Conservation (phyloP, 495 filamentous ascomycete genomes). For the Neurospora sp. region DNA sequence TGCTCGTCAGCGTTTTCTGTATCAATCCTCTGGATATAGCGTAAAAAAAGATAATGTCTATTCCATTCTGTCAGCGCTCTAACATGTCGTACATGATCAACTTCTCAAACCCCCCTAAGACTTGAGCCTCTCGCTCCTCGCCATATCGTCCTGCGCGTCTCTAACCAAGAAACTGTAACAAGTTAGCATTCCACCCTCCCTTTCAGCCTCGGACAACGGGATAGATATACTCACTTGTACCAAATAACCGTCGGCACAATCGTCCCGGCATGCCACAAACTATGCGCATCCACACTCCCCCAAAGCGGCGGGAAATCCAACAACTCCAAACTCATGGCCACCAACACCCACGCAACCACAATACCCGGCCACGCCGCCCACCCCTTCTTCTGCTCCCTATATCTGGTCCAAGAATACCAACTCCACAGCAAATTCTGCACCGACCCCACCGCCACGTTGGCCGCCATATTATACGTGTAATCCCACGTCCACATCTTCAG, state of each 20-base stretch:
- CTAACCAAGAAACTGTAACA: constrained; percentile 60
- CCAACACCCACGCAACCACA: constrained; percentile 83
- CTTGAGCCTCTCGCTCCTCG: constrained; percentile 30
- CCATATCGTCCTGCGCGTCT: constrained; percentile 67
- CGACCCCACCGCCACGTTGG: constrained; percentile 75
- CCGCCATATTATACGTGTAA: constrained; percentile 95
- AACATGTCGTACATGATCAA: not conserved
- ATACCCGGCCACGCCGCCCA: constrained; percentile 91
- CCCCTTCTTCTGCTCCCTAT: constrained; percentile 51
- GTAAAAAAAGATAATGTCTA: not conserved
- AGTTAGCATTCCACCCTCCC: not conserved
- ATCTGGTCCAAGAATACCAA: constrained; percentile 67
- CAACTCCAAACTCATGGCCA: constrained; percentile 92
- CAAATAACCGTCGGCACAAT: constrained; percentile 83
- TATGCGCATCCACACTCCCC: constrained; percentile 85
- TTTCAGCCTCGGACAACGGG: not conserved
- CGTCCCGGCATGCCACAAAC: constrained; percentile 90
- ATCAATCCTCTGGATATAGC: not conserved
- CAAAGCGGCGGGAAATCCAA: constrained; percentile 84
- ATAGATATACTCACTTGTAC: constrained; percentile 68
- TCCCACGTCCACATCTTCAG: constrained; percentile 81
- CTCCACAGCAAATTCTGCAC: constrained; percentile 81
- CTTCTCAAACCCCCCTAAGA: constrained; percentile 4
- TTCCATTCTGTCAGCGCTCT: not conserved
- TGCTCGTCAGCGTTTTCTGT: not conserved